These are phyloP conservation scores for Bertia moriformis DNA, from an alignment of 2,329 filamentous ascomycete species.

Conservation along the genomic window DNA sequence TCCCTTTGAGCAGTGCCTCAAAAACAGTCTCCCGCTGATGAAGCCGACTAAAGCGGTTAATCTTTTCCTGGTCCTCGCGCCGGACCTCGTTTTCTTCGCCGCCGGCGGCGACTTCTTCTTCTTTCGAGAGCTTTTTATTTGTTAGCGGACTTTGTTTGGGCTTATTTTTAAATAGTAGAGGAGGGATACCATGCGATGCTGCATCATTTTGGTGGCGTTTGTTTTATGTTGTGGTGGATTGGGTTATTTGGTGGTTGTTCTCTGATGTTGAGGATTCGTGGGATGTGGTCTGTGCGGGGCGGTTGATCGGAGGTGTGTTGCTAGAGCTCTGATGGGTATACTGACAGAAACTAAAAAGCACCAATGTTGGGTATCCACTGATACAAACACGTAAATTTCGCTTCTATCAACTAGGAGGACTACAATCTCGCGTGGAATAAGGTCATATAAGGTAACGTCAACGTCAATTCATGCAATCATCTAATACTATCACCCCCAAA, in stretches of 20 bases:
- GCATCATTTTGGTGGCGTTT: neutral
- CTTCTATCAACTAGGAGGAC: no score
- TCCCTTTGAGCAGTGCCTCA: constrained; percentile 66
- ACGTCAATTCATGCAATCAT: no score
- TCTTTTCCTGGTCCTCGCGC: constrained; percentile 94
- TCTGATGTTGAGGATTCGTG: neutral
- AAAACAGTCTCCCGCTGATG: constrained; percentile 72
- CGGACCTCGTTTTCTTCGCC: constrained; percentile 83
- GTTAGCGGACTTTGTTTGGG: neutral
- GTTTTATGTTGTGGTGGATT: neutral
- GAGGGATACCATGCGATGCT: neutral
- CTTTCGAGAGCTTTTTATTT: constrained; percentile 78
- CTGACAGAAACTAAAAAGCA: no score
- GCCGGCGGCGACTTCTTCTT: constrained; percentile 64
- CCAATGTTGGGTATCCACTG: no score
- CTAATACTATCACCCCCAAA: neutral
- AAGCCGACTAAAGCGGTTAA: constrained; percentile 91
- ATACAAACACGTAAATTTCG: no score
- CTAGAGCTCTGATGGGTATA: no score
- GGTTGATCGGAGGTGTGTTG: no score
- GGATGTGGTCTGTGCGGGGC: neutral
- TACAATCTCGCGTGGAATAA: no score
- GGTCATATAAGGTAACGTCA: no score
- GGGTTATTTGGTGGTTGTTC: neutral
- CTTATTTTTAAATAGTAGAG: neutral